Base-by-base conservation (phyloP, 495 filamentous ascomycete genomes). In the Recurvomyces mirabilis region DNA sequence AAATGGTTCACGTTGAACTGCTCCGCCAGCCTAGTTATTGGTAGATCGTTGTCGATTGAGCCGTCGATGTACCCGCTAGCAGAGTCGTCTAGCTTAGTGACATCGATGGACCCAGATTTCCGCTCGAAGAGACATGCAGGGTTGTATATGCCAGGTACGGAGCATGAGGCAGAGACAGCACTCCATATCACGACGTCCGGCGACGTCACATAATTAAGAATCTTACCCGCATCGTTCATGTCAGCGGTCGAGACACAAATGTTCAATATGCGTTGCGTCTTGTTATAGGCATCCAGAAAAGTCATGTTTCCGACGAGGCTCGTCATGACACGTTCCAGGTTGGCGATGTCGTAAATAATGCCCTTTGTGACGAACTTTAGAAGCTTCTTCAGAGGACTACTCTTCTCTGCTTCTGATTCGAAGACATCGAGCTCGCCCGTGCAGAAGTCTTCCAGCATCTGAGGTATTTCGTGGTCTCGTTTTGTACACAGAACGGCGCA, bases 1-100 rank as follows among this genome's bases (percentile, higher is more conserved):
- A 94, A 94, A 57, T 94, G 87, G 57, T 94, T 96, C 63, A 94
- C 87, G 56, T 94, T 94, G 65, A 94, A 94, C 83, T 94, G 89
- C 53, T 94, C 88, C 0, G 87, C 80, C 10, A 96, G 68, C 9
- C 84, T 72, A 33, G 79, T 87, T 83, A 94, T 94, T 17, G 89
- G 89, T 1, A 96, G 70, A 62, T 96, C 89, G 46, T 87, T 87
- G 53, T 95, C 87, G 4, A 96, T 84, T 0, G 86, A 93, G 4
- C 89, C 89, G 60, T 96, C 89, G 33, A 94, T 94, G 71, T 81
- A 95, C 47, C 74, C 74, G 52, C 82, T 82, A 14, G 83, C 80
- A 6, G 81, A 74, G 10, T 83, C 81, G 53, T 87, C 86, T 88
- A 88, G 94, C 0, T 81, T 79, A 11, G 75, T 72, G 10, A 82